A percentile compares a stretch with the other conserved stretches of the same genome.
Evolutionary conservation across 192 early-diverging fungal genomes (phyloP).

Genomic region (Coemansia sp.): DNA sequence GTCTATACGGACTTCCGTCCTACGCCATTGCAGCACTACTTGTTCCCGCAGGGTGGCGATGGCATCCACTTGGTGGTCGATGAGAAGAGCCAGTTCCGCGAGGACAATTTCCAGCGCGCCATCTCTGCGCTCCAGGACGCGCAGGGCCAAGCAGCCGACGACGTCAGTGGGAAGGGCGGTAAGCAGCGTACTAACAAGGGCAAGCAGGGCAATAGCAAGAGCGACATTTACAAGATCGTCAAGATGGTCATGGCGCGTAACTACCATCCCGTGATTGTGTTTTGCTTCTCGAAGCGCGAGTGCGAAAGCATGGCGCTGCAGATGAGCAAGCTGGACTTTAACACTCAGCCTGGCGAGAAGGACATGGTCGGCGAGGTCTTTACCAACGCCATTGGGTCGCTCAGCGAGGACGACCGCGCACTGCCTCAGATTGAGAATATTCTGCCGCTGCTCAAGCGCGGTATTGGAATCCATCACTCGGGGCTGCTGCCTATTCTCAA

Average conservation of each 20-base stretch:
- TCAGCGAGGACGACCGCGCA: conserved; percentile 86
- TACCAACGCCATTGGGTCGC: conserved; percentile 77
- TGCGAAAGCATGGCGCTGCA: conserved; percentile 90
- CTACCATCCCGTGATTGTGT: conserved; percentile 98
- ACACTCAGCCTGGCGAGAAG: conserved; percentile 72
- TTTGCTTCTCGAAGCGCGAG: conserved; percentile 92
- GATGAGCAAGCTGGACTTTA: conserved; percentile 92
- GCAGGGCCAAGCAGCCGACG: conserved; percentile 61
- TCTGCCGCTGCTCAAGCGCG: conserved; percentile 84
- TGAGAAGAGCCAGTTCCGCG: conserved; percentile 90
- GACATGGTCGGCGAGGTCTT: conserved; percentile 83
- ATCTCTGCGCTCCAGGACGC: conserved; percentile 69
- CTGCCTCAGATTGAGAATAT: conserved; percentile 93
- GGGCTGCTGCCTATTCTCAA: conserved; percentile 95
- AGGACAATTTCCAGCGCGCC: conserved; percentile 94
- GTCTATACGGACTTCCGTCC: conserved; percentile 98
- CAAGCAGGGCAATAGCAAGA: conserved; percentile 56
- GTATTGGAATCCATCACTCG: conserved; percentile 97
- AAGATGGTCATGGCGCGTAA: conserved; percentile 94
- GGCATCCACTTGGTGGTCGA: conserved; percentile 96
- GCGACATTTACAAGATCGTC: conserved; percentile 92
- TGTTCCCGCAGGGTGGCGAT: conserved; percentile 87
- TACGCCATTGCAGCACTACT: conserved; percentile 95
- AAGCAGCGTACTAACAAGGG: conserved; percentile 58
- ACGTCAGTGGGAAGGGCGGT: conserved; percentile 45